Evolutionary conservation across 345 rosid genomes (phyloP), one percentile per base, ranked within the genome.

Genomic region (Eucalyptus curtisii): DNA sequence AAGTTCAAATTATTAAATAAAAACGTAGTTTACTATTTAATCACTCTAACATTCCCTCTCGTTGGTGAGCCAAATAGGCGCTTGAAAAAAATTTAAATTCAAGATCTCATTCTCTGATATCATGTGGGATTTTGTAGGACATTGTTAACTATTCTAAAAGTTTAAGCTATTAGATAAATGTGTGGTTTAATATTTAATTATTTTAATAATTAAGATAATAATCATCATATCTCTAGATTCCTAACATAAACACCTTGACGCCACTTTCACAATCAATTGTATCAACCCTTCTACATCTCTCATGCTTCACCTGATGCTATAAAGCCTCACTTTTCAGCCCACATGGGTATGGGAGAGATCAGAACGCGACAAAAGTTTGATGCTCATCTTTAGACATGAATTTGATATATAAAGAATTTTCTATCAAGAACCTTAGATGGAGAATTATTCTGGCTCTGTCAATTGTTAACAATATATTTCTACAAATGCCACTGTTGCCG

Each of bases 31-130:
- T 50, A 50, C 17, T 17, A 16, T 19, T 52, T 52, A 52, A 52
- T 52, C 10, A 52, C 57, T 20, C 25, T 52, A 19, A 52, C 57
- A 52, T 52, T 52, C 5, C 4, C 24, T 10, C 25, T 52, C 20
- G 25, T 0, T 19, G 10, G 24, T 52, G 10, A 52, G 57, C 25
- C 57, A 52, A 52, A 52, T 52, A 52, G 25, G 10, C 0, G 0
- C 57, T 52, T 20, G 57, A 52, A 1, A 52, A 48, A 52, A 52
- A 19, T 3, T 52, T 52, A 19, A 52, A 52, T 1, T 52, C 0
- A 0, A 1, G 25, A 52, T 25, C 25, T 52, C 57, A 2, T 20
- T 52, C 25, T 8, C 0, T 52, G 24, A 52, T 3, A 52, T 5
- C 8, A 52, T 20, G 57, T 52, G 2, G 10, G 10, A 52, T 52